Percentiles rank a stretch among this genome's conserved stretches.
Conservation (phyloP, 2,329 filamentous ascomycete genomes). For the Plenodomus tracheiphilus region DNA sequence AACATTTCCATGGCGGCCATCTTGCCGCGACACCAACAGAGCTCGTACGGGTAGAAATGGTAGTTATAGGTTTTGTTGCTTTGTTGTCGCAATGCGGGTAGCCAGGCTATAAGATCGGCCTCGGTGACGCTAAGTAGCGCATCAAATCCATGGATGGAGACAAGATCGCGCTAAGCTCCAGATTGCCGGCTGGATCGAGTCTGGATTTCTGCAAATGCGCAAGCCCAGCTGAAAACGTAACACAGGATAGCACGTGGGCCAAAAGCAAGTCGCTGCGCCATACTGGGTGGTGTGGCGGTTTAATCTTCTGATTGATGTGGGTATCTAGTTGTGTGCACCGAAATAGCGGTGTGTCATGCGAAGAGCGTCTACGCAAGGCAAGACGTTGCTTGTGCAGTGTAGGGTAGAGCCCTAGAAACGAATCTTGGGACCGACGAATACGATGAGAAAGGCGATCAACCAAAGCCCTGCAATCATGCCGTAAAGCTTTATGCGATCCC, state of each 20-base stretch:
- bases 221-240: conserved; percentile 2
- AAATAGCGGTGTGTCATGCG: too few relatives aligned
- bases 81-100: conserved; percentile 15
- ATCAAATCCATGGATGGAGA: conserved; percentile 21
- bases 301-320: background rate
- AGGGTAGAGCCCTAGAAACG: conserved; percentile 63
- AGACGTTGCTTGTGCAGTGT: background rate
- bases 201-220: conserved; percentile 1
- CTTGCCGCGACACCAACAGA: conserved; percentile 13
- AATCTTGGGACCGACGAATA: conserved; percentile 86
- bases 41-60: background rate
- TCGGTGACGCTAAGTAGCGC: conserved; percentile 20
- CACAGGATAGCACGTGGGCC: background rate
- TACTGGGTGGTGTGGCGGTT: conserved; percentile 1
- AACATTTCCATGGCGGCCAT: conserved; percentile 41
- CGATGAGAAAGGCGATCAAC: conserved; percentile 75
- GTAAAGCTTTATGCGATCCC: conserved; percentile 81
- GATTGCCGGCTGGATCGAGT: conserved; percentile 10
- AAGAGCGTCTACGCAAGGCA: background rate
- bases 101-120: conserved; percentile 9
- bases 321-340: background rate
- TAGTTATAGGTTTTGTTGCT: conserved; percentile 12
- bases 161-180: conserved; percentile 25
- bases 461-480: conserved; percentile 81
- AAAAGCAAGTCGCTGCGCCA: background rate